Conservation (phyloP, 345 rosid genomes). For the Hevea brasiliensis region DNA sequence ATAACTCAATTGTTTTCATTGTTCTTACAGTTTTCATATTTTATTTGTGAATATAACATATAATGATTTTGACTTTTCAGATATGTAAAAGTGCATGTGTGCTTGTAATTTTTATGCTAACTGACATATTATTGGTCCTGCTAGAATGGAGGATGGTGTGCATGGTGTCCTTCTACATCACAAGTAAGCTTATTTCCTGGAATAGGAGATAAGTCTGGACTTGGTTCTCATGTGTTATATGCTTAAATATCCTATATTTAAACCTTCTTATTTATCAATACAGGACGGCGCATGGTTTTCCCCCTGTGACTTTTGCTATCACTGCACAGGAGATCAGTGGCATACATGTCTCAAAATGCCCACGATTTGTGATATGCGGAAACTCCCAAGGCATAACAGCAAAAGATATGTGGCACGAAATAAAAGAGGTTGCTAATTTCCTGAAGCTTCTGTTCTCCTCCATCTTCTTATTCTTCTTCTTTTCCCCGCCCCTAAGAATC, state of each 20-base stretch:
- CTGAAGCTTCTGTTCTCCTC: too few species aligned
- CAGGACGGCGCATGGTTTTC: conserved; percentile 64
- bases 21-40: background rate
- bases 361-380: conserved; percentile 72
- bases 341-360: conserved; percentile 69
- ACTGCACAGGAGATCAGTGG: conserved; percentile 64
- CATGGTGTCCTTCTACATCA: conserved; percentile 72
- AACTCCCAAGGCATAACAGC: conserved; percentile 66
- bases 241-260: background rate
- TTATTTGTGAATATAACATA: background rate
- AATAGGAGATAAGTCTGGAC: conserved; percentile 11
- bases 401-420: conserved; percentile 79
- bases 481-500: background rate
- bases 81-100: conserved; percentile 1
- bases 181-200: conserved; percentile 51
- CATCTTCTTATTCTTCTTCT: background rate
- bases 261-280: conserved; percentile 15
- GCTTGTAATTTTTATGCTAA: conserved; percentile 16
- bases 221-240: conserved; percentile 8
- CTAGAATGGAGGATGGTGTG: conserved; percentile 73
- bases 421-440: conserved; percentile 57
- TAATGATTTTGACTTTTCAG: too few species aligned
- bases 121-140: conserved; percentile 17
- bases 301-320: conserved; percentile 65
- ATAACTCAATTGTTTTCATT: background rate